Base-by-base conservation (phyloP, 176 grass and related monocot genomes). In the Cenchrus fungigraminus region DNA sequence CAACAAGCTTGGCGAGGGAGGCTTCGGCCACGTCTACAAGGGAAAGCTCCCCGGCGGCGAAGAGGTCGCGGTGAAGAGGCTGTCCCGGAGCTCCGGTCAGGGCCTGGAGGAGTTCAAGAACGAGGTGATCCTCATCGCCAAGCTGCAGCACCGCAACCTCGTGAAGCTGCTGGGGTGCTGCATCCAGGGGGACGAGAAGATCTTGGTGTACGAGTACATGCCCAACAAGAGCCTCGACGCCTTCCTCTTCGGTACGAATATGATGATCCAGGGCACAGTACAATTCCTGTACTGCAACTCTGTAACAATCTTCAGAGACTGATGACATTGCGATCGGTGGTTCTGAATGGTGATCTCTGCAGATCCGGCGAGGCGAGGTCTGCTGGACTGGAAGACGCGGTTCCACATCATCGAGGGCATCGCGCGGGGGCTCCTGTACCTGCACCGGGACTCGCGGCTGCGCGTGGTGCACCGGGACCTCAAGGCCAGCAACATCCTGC, bases 11-110 rank as follows among this genome's bases (percentile, higher is more conserved):
- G 95, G 95, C 13, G 85, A 95, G 83, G 95, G 95, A 61, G 95
- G 95, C 17, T 98, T 98, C 74, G 95, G 95, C 37, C 83, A 72
- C 6, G 95, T 98, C 40, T 98, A 95, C 91, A 98, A 98, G 95
- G 93, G 92, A 52, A 53, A 3, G 12, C 51, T 53, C 12, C 51
- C 51, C 51, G 51, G 51, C 51, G 51, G 51, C 51, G 51, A 53
- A 46, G 90, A 92, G 43, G 52, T 95, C 17, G 93, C 93, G 0
- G 93, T 95, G 80, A 95, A 95, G 71, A 51, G 93, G 59, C 83
- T 95, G n/a, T 40, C 37, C 86, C 89, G 67, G 79, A 84, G 83
- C 87, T 95, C 93, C 6, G 83, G 74, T 1, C 93, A 95, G 72
- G 93, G 93, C 0, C 8, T 47, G 22, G 90, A 92, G 51, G 93